Percentiles rank a stretch among this genome's conserved stretches.
Evolutionary conservation across 108 stramenopile species (phyloP).

Genomic region (Skeletonema marinoi): DNA sequence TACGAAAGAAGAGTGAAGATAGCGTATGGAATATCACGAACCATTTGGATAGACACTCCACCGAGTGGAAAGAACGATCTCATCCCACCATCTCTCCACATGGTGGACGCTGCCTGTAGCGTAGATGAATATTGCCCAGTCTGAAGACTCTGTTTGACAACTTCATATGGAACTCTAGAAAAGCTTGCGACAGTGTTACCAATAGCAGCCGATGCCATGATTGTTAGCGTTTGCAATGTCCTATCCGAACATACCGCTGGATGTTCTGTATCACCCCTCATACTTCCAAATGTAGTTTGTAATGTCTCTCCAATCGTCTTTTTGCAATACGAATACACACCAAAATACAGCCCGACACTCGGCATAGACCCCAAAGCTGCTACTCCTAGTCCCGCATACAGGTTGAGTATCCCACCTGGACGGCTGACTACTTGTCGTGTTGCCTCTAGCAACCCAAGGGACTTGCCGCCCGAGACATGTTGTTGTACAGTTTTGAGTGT

Average conservation of each 20-base stretch:
- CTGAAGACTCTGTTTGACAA: constrained; percentile 94
- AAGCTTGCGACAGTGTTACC: constrained; percentile 90
- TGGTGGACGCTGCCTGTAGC: constrained; percentile 60
- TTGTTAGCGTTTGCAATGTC: constrained; percentile 51
- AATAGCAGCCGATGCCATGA: constrained; percentile 85
- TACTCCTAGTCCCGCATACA: constrained; percentile 87
- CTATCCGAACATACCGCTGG: constrained; percentile 8
- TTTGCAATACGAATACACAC: constrained; percentile 87
- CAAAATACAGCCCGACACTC: constrained; percentile 87
- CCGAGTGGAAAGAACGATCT: constrained; percentile 87
- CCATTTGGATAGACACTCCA: constrained; percentile 88
- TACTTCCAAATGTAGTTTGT: constrained; percentile 12
- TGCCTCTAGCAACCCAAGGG: constrained; percentile 68
- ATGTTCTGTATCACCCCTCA: constrained; percentile 3
- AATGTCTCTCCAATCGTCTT: constrained; percentile 50
- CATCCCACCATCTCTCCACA: constrained; percentile 63
- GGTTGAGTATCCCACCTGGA: constrained; percentile 73
- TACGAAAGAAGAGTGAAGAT: constrained; percentile 91
- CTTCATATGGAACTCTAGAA: constrained; percentile 96
- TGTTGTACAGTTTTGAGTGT: constrained; percentile 96
- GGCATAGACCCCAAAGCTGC: constrained; percentile 87
- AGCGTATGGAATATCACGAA: constrained; percentile 96
- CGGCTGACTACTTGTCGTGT: constrained; percentile 57
- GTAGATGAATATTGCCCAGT: constrained; percentile 81
- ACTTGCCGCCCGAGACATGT: constrained; percentile 36